These are phyloP conservation scores for Plasmodium cynomolgi DNA, from an alignment of 169 alveolate genomes.

Conservation along the genomic window DNA sequence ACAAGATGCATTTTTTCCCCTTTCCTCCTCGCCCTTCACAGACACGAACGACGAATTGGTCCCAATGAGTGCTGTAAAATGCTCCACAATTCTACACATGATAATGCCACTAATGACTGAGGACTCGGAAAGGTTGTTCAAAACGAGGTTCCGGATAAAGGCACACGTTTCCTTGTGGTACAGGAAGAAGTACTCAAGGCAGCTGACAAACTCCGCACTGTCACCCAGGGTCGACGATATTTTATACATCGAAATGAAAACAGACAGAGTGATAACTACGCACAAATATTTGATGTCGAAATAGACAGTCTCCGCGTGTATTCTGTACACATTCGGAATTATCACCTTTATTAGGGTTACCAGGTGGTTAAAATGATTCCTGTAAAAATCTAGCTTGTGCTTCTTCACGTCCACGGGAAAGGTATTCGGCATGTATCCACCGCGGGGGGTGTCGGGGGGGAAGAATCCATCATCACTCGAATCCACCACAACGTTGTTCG, in stretches of 20 bases:
- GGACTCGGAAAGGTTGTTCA: slow-evolving; percentile 52
- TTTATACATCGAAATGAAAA: slow-evolving; percentile 63
- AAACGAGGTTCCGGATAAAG: slow-evolving; percentile 20
- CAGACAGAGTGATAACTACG: slow-evolving; percentile 28
- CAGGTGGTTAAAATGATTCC: slow-evolving; percentile 37
- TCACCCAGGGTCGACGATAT: slow-evolving; percentile 6
- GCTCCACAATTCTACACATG: slow-evolving; percentile 37
- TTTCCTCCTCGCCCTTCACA: not conserved
- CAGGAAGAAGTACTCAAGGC: slow-evolving; percentile 26
- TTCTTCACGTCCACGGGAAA: slow-evolving; percentile 72
- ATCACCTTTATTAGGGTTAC: slow-evolving; percentile 46
- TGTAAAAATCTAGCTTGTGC: slow-evolving; percentile 46
- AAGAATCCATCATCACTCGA: not conserved
- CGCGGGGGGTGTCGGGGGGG: not conserved
- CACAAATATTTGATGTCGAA: slow-evolving; percentile 71
- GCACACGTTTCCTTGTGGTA: slow-evolving; percentile 36
- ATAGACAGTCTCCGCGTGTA: slow-evolving; percentile 47
- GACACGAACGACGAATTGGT: not conserved
- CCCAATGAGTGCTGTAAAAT: not conserved
- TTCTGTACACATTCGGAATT: slow-evolving; percentile 46
- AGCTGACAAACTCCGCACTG: slow-evolving; percentile 11
- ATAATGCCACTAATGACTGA: slow-evolving; percentile 69
- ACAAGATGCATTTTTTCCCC: not conserved
- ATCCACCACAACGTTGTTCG: not conserved
- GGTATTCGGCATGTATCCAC: not conserved